These are phyloP conservation scores for Chamaecyparis obtusa DNA, from an alignment of 75 land plant species.

Conservation along the genomic window DNA sequence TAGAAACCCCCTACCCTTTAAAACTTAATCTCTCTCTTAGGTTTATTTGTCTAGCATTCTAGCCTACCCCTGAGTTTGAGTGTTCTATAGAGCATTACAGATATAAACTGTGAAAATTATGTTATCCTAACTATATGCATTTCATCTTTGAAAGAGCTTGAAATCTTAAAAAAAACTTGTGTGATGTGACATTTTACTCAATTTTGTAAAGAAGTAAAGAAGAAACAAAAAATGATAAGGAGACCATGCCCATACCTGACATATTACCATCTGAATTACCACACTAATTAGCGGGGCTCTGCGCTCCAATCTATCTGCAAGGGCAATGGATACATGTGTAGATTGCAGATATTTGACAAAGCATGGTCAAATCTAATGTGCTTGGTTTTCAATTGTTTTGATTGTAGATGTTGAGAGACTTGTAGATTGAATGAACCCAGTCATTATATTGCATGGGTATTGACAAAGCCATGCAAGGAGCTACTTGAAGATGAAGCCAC, in stretches of 20 bases:
- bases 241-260: constrained; percentile 45
- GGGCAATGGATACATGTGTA: constrained; percentile 67
- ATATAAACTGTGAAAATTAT: background rate
- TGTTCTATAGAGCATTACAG: background rate
- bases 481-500: too few species aligned
- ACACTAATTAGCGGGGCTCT: constrained; percentile 53
- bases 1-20: background rate
- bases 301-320: constrained; percentile 64
- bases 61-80: background rate
- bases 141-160: too few species aligned
- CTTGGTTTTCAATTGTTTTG: too few species aligned
- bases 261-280: constrained; percentile 68
- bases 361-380: too few species aligned
- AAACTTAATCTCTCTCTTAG: background rate
- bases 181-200: background rate
- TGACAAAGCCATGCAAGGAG: too few species aligned
- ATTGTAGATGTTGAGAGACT: too few species aligned
- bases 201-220: background rate
- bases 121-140: too few species aligned
- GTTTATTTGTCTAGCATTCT: background rate
- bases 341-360: too few species aligned
- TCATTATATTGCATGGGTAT: too few species aligned
- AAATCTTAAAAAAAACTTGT: background rate
- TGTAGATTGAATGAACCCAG: too few species aligned
- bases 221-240: background rate